Evolutionary conservation across 176 grass and related monocot genomes (phyloP).

Genomic region (Alopecurus myosuroides): DNA sequence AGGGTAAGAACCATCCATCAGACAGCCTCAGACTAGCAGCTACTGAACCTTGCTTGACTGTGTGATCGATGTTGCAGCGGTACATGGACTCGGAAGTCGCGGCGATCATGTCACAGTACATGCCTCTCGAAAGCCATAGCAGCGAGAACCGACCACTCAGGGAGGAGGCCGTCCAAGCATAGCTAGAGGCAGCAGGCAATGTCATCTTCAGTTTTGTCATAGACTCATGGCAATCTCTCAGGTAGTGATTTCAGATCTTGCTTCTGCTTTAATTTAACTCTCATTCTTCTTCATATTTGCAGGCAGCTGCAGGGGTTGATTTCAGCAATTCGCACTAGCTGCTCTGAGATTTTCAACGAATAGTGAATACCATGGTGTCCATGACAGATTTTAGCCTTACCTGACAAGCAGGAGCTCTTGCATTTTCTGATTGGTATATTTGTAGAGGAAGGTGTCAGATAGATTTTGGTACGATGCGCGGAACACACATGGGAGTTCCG

Average conservation of each 20-base stretch:
- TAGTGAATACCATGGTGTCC: too few species aligned
- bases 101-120: slow-evolving; percentile 90
- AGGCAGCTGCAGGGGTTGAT: not conserved
- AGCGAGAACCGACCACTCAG: slow-evolving; percentile 45
- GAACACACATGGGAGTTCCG: too few species aligned
- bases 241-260: not conserved
- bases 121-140: slow-evolving; percentile 65
- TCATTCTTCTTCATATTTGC: not conserved
- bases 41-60: too few species aligned
- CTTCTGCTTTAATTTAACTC: not conserved
- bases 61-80: too few species aligned
- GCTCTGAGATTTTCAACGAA: not conserved
- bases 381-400: not conserved
- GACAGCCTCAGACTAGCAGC: too few species aligned
- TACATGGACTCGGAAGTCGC: slow-evolving; percentile 88
- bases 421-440: not conserved
- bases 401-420: not conserved
- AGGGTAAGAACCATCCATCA: slow-evolving; percentile 42
- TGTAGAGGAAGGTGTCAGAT: too few species aligned
- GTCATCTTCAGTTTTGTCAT: not conserved
- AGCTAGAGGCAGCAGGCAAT: not conserved
- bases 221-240: not conserved
- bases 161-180: slow-evolving; percentile 41
- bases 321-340: not conserved
- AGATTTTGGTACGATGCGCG: too few species aligned